Percentiles rank a stretch among this genome's conserved stretches.
phyloP scores from a whole-genome alignment of 805 yeast species.

The Sporopachydermia lactativora region DNA sequence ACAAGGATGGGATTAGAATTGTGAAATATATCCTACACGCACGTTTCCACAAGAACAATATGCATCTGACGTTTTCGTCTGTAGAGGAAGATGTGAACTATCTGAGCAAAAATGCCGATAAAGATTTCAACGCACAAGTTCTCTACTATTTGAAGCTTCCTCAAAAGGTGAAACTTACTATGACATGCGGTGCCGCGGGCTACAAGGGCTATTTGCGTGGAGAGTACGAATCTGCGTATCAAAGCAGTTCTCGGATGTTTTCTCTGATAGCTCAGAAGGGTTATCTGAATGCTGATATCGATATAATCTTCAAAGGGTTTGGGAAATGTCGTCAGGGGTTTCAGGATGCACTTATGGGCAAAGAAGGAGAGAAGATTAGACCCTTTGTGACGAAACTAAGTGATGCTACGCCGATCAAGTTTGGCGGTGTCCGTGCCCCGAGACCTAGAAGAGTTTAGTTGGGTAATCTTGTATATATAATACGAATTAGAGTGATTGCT shows the following conservation, averaged over 20 bases:
- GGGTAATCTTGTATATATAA: neutral
- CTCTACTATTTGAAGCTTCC: constrained; percentile 68
- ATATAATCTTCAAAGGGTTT: constrained; percentile 64
- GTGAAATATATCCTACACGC: constrained; percentile 68
- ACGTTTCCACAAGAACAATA: constrained; percentile 68
- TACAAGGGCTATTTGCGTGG: constrained; percentile 83
- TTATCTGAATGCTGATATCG: constrained; percentile 46
- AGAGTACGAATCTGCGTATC: constrained; percentile 88
- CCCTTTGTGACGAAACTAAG: constrained; percentile 54
- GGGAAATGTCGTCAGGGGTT: constrained; percentile 90
- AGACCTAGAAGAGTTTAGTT: constrained; percentile 38
- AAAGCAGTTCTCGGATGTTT: constrained; percentile 63
- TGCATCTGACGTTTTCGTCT: constrained; percentile 61
- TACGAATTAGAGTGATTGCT: no score
- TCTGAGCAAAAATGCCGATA: constrained; percentile 37
- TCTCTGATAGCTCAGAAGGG: constrained; percentile 51
- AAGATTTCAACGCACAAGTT: constrained; percentile 54
- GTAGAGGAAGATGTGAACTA: constrained; percentile 52
- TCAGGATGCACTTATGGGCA: constrained; percentile 69
- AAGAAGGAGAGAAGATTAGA: constrained; percentile 66
- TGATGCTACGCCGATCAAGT: constrained; percentile 71
- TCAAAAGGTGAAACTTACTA: constrained; percentile 52
- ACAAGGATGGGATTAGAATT: neutral
- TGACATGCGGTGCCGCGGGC: constrained; percentile 78
- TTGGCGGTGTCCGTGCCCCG: constrained; percentile 88